Evolutionary conservation across 2,329 filamentous ascomycete genomes (phyloP).

Genomic region (Fusarium solani-melongenae): DNA sequence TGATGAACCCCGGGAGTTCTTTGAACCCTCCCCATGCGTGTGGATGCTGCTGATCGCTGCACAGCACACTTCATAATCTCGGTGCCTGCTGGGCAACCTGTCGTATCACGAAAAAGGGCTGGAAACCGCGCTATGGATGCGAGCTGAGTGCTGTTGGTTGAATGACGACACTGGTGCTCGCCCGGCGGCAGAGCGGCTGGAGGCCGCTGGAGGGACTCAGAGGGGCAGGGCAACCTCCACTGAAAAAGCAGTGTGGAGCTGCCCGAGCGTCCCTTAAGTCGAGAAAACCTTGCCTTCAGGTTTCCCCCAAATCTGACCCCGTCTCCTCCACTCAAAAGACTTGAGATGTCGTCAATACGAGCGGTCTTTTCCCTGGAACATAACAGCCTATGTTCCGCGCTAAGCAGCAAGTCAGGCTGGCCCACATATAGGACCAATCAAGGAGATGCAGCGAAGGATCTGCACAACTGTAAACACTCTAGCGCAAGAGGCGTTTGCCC

Average conservation of each 20-base stretch:
- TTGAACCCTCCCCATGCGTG: conserved; percentile 18
- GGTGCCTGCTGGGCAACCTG: neutral
- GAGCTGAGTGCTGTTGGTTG: neutral
- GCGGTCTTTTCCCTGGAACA: conserved; percentile 19
- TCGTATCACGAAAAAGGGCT: neutral
- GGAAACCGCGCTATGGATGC: neutral
- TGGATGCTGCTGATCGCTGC: conserved; percentile 5
- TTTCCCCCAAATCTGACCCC: conserved; percentile 1
- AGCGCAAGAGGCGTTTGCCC: neutral
- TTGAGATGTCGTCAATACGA: neutral
- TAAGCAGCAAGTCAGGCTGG: neutral
- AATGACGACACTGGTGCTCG: conserved; percentile 1
- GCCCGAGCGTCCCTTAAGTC: conserved; percentile 6
- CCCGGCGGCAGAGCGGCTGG: neutral
- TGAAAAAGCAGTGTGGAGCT: conserved; percentile 38
- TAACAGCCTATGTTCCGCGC: neutral
- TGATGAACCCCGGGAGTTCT: conserved; percentile 21
- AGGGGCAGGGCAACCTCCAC: conserved; percentile 32
- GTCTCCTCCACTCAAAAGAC: neutral
- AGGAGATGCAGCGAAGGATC: conserved; percentile 1
- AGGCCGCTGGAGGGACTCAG: conserved; percentile 18
- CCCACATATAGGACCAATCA: conserved; percentile 3
- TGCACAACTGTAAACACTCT: neutral
- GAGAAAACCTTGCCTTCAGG: neutral
- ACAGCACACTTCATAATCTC: neutral